Percentiles rank a stretch among this genome's conserved stretches.
Evolutionary conservation across 805 yeast species (phyloP).

Genomic region (Ogataea nitratoaversa): DNA sequence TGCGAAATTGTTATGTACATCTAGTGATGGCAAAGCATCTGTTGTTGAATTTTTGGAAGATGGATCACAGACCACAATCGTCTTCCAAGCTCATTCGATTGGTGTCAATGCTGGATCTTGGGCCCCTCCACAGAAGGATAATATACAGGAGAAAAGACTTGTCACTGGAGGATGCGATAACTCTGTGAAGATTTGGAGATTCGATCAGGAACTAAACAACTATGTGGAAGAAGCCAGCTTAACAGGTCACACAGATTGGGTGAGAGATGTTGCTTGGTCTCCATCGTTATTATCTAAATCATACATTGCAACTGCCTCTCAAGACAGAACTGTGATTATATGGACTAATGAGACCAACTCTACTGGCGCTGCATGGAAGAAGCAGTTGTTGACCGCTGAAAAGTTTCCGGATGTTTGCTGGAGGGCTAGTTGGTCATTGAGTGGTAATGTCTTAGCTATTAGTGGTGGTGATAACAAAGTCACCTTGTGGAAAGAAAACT

Average conservation of each 20-base stretch:
- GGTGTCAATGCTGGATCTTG: slow-evolving; percentile 95
- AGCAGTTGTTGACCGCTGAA: slow-evolving; percentile 66
- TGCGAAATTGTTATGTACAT: slow-evolving; percentile 82
- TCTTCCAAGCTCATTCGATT: slow-evolving; percentile 80
- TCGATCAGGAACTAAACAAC: slow-evolving; percentile 47
- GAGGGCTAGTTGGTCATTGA: slow-evolving; percentile 96
- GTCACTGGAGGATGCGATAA: slow-evolving; percentile 96
- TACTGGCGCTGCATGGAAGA: slow-evolving; percentile 55
- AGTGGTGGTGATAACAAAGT: slow-evolving; percentile 96
- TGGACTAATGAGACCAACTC: slow-evolving; percentile 69
- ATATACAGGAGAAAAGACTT: slow-evolving; percentile 55
- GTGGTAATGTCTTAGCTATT: slow-evolving; percentile 93
- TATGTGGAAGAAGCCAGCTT: slow-evolving; percentile 73
- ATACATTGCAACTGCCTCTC: slow-evolving; percentile 94
- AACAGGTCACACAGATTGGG: slow-evolving; percentile 97
- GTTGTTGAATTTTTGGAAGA: slow-evolving; percentile 89
- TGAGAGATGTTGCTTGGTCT: slow-evolving; percentile 97
- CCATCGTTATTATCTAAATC: slow-evolving; percentile 83
- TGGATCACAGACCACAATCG: slow-evolving; percentile 65
- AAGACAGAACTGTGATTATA: slow-evolving; percentile 88
- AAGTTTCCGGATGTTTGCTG: slow-evolving; percentile 96
- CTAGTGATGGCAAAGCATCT: slow-evolving; percentile 90
- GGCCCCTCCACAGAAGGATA: slow-evolving; percentile 64
- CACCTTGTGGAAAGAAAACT: slow-evolving; percentile 92
- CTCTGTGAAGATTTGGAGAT: slow-evolving; percentile 86